Evolutionary conservation across 2,329 filamentous ascomycete species (phyloP), one percentile per base, ranked within the genome.

Genomic region (Claviceps purpurea): DNA sequence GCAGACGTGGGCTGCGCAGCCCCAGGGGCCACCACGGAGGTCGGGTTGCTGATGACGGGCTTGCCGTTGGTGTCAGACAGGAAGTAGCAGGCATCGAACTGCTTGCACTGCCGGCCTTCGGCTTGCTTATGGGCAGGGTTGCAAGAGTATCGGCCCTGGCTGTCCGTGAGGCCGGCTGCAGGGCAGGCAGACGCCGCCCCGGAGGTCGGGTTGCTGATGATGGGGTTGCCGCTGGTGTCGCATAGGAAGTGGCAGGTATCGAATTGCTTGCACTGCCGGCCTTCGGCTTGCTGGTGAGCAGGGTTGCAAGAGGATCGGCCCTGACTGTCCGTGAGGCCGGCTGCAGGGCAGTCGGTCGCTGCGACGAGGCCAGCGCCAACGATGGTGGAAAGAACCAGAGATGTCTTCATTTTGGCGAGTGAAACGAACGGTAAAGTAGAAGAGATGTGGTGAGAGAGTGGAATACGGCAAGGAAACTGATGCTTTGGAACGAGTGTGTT

Each of bases 71-170:
- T 41, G 26, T 38, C 53, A 8, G 8, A 20, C 5, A 58, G 53
- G 38, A 49, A 50, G 38, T 54, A 53, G 52, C 58, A 59, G 26
- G 52, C 56, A 16, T 54, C 53, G 37, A 57, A 30, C 13, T 39
- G 11, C 18, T 40, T 45, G 55, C 58, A 59, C 11, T 16, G 41
- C 53, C 57, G 56, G 10, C 55, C 55, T 30, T 51, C 47, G 50
- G 58, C 57, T 47, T 58, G 57, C 50, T 56, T 45, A 38, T 57
- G 54, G 5, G 56, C 58, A 18, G 57, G 58, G 58, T 58, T 58
- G 57, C 58, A 59, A 22, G 50, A 52, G 53, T 57, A 58, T n/a
- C 56, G 51, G 51, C 58, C 58, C 46, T 53, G 37, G 49, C 38
- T 40, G 48, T 55, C 54, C 22, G 50, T 55, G 49, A 34, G 11